A percentile compares a stretch with the other conserved stretches of the same genome.
Conservation (phyloP, 345 rosid species). For the Balakata baccata region DNA sequence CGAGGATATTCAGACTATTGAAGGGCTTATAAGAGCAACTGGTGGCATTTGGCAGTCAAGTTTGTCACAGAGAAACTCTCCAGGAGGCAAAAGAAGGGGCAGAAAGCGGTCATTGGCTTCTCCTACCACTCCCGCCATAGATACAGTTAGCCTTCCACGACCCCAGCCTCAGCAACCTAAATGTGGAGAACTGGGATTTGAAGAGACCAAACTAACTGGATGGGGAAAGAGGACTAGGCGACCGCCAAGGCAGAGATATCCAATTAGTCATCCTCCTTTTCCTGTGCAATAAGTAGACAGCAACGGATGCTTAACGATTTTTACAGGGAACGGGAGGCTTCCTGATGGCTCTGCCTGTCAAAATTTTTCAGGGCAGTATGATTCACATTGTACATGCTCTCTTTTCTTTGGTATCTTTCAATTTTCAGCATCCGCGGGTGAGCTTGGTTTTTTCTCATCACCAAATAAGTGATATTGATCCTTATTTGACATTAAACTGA, state of each 20-base stretch:
- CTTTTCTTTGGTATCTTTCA: background rate
- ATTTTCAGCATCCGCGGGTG: slow-evolving; percentile 1
- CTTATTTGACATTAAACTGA: background rate
- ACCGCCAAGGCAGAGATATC: slow-evolving; percentile 61
- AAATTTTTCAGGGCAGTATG: slow-evolving; percentile 4
- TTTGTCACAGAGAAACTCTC: slow-evolving; percentile 39
- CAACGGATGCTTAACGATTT: background rate
- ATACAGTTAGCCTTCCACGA: slow-evolving; percentile 8
- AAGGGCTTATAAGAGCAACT: slow-evolving; percentile 63
- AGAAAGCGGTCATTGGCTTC: slow-evolving; percentile 32
- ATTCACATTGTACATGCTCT: background rate
- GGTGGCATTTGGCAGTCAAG: slow-evolving; percentile 57
- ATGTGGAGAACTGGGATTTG: slow-evolving; percentile 35
- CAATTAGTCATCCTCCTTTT: slow-evolving; percentile 28
- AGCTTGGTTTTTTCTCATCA: background rate
- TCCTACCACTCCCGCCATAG: slow-evolving; percentile 16
- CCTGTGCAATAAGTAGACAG: background rate
- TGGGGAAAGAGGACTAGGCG: slow-evolving; percentile 91
- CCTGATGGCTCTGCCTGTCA: background rate
- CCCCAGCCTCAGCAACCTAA: slow-evolving; percentile 29
- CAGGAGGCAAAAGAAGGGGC: slow-evolving; percentile 43
- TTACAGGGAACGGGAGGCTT: background rate
- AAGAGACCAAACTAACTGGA: slow-evolving; percentile 52
- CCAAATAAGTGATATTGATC: slow-evolving; percentile 10
- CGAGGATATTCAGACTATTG: slow-evolving; percentile 64